phyloP scores from a whole-genome alignment of 148 eudicot species.

The Hydrangea macrophylla region DNA sequence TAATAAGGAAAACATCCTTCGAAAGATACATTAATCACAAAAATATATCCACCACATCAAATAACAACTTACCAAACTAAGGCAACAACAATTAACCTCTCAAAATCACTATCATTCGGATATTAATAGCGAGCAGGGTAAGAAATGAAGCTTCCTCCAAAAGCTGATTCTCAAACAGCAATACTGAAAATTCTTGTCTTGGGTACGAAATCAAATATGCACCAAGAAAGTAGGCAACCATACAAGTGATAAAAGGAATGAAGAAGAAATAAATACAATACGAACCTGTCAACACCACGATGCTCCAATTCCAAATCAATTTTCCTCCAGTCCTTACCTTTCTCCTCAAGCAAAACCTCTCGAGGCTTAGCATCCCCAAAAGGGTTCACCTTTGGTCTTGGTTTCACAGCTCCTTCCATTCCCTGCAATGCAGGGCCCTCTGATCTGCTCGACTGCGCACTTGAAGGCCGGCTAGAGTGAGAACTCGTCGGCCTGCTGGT shows the following conservation, averaged over 20 bases:
- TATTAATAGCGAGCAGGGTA: too few species aligned
- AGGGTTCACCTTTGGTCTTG: slow-evolving; percentile 80
- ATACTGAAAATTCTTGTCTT: not conserved
- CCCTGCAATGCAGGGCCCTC: slow-evolving; percentile 33
- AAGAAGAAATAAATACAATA: not conserved
- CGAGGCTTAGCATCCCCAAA: slow-evolving; percentile 98
- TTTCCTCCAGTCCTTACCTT: slow-evolving; percentile 95
- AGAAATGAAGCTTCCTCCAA: not conserved
- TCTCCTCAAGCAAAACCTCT: slow-evolving; percentile 80
- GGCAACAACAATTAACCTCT: not conserved
- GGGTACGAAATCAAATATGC: not conserved
- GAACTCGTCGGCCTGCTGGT: slow-evolving; percentile 68
- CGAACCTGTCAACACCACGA: slow-evolving; percentile 70
- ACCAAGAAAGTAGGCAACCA: not conserved
- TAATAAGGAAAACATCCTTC: not conserved
- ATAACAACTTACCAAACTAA: too few species aligned
- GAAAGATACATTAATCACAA: not conserved
- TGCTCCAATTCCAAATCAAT: slow-evolving; percentile 86
- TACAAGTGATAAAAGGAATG: not conserved
- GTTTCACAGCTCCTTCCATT: slow-evolving; percentile 31
- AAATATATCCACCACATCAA: too few species aligned
- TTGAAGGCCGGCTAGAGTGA: slow-evolving; percentile 69
- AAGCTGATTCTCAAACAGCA: not conserved
- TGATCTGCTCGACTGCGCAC: slow-evolving; percentile 43
- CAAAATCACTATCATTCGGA: not conserved